These are phyloP conservation scores for Flaveria bidentis DNA, from an alignment of 129 eudicot genomes.

Conservation along the genomic window DNA sequence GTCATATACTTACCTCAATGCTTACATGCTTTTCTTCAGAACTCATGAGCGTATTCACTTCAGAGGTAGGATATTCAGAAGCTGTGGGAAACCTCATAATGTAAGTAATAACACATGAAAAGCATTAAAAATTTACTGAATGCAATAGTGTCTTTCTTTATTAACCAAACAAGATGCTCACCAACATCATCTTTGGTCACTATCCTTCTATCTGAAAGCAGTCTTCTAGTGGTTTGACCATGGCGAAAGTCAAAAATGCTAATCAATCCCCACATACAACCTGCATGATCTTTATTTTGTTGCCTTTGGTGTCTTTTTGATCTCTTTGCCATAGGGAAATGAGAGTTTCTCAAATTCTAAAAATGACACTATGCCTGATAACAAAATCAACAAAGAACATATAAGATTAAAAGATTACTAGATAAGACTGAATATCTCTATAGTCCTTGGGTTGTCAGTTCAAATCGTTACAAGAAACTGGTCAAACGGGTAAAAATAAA, in stretches of 20 bases:
- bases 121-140: constrained; percentile 7
- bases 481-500: background rate
- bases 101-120: constrained; percentile 21
- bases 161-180: constrained; percentile 39
- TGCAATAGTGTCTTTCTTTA: constrained; percentile 14
- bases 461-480: background rate
- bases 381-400: constrained; percentile 19
- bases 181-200: constrained; percentile 43
- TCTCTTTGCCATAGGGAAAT: constrained; percentile 66
- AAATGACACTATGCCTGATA: constrained; percentile 28
- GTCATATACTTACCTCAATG: constrained; percentile 38
- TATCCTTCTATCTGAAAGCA: constrained; percentile 61
- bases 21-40: constrained; percentile 33
- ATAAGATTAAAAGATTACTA: constrained; percentile 5
- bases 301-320: constrained; percentile 51
- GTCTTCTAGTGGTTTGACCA: constrained; percentile 59
- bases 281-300: constrained; percentile 63
- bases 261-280: constrained; percentile 85
- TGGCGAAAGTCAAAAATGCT: constrained; percentile 77
- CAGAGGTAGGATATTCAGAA: constrained; percentile 35
- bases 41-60: constrained; percentile 26
- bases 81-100: constrained; percentile 34
- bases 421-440: background rate
- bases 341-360: background rate
- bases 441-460: background rate